Base-by-base conservation (phyloP, 768 basidiomycete genomes). In the Rhodocollybia butyracea region DNA sequence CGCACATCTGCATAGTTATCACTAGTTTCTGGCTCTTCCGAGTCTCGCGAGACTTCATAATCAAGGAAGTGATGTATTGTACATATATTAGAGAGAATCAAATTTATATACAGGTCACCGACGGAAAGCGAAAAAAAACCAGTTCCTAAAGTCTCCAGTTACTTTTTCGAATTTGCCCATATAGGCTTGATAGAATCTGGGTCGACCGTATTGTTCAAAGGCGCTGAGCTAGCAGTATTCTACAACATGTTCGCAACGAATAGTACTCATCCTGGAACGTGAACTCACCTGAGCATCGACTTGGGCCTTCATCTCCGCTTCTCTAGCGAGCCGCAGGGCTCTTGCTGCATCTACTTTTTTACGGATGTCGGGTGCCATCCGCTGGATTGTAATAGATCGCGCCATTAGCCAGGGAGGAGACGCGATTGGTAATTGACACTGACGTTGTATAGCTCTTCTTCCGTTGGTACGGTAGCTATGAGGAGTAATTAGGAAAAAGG, bases 321-420 rank as follows among this genome's bases (percentile, higher is more conserved):
- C 86, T 64, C 77, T 73, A 3, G 78, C 76, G 11, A 77, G 60
- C 29, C 86, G 76, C 7, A 77, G 69, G 15, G 77, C 76, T 32
- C 82, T 78, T 54, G 76, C 73, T 2, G 79, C 79, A 60, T 88
- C 86, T 17, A 88, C 86, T 61, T 80, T 81, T 45, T 80, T 77
- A 60, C 76, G 78, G 58, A 87, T 66, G 70, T 85, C 84, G 59
- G 86, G 86, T 21, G 86, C 76, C 76, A 88, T 75, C 65, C 76
- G 72, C 85, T 87, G 58, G 6, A 52, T 4, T 10, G 3, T 26
- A 26, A 12, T 26, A 29, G 7, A 38, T 19, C 8, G 50, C 7
- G 29, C 2, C 3, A 17, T 42, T 26, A 38, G 29, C 52, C 12
- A 27, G 39, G 27, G 41, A n/a, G 26, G 22, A 21, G 41, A 55